These are phyloP conservation scores for Aspergillus indologenus DNA, from an alignment of 495 filamentous ascomycete genomes.

Conservation along the genomic window DNA sequence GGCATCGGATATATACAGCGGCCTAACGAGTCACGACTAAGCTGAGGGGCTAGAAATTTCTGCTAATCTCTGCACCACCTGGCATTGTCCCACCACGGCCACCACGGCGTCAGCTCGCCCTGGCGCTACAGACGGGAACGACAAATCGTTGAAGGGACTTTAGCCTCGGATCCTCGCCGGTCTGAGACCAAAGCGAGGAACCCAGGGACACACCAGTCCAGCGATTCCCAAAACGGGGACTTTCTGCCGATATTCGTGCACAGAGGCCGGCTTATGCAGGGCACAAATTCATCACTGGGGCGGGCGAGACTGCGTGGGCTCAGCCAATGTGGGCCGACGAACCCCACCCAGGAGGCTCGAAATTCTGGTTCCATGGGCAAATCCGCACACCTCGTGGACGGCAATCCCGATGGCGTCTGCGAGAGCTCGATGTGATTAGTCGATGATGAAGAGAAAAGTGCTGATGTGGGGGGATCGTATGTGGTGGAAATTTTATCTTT, in stretches of 20 bases:
- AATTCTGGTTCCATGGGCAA: constrained; percentile 1
- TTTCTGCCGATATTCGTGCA: constrained; percentile 1
- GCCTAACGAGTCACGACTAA: not conserved
- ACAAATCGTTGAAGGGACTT: not conserved
- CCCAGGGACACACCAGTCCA: not conserved
- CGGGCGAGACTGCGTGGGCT: constrained; percentile 4
- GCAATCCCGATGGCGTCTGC: not conserved
- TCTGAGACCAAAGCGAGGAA: not conserved
- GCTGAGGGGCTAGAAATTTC: not conserved
- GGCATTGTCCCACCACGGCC: not conserved
- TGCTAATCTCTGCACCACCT: not conserved
- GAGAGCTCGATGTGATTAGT: not conserved
- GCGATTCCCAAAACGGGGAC: constrained; percentile 1
- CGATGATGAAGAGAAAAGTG: not conserved
- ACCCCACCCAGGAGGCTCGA: constrained; percentile 1
- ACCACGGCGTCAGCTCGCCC: not conserved
- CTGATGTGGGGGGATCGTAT: not conserved
- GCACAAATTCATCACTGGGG: not conserved
- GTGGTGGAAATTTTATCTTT: not conserved
- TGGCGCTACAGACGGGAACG: not conserved
- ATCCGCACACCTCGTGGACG: constrained; percentile 3
- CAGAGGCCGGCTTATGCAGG: constrained; percentile 3
- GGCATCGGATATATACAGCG: not conserved
- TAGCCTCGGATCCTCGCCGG: constrained; percentile 10
- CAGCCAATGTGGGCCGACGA: constrained; percentile 2